Evolutionary conservation across 139 green algal genomes (phyloP), one percentile per base, ranked within the genome.

Genomic region (Trebouxia sp.): DNA sequence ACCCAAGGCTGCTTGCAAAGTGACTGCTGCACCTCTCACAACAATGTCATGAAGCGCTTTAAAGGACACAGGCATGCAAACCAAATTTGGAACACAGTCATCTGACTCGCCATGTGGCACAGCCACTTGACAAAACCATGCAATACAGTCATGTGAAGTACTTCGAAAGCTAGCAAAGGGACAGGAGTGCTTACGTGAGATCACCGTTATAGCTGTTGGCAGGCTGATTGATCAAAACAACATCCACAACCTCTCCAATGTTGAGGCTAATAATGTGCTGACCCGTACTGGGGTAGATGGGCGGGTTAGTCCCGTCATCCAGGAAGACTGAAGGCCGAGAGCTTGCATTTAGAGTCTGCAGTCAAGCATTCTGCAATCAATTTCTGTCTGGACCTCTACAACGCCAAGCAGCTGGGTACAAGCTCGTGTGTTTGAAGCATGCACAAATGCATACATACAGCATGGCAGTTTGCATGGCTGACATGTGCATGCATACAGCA

Each of bases 211-310:
- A 81, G 14, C 41, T 38, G 76, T 84, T 84, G 38, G 85, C 80
- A 5, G 78, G 42, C 56, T 87, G 80, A 84, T 93, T 91, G 8
- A 86, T 72, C 5, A 92, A 70, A 15, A 90, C 39, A 20, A 90
- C 12, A 5, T 88, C 81, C 10, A 88, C 67, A 37, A 86, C 81
- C 5, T 85, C 58, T 15, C 85, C 86, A 14, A 65, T 55, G 10
- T 84, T 35, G 0, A 88, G 24, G 7, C 41, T 65, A 41, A 91
- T 41, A 14, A 91, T 37, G 47, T 88, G 56, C 28, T 80, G 81
- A n/a, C 87, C 87, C 5, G 85, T 65, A 0, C 28, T 79, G 14
- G 74, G 74, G 43, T 45, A 45, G 12, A 32, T 0, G 12, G 47
- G 74, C 5, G n/a, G 14, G 6, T 1, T 43, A 5, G 14, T n/a